Conservation (phyloP, 495 filamentous ascomycete species). For the Chaetomidium leptoderma region DNA sequence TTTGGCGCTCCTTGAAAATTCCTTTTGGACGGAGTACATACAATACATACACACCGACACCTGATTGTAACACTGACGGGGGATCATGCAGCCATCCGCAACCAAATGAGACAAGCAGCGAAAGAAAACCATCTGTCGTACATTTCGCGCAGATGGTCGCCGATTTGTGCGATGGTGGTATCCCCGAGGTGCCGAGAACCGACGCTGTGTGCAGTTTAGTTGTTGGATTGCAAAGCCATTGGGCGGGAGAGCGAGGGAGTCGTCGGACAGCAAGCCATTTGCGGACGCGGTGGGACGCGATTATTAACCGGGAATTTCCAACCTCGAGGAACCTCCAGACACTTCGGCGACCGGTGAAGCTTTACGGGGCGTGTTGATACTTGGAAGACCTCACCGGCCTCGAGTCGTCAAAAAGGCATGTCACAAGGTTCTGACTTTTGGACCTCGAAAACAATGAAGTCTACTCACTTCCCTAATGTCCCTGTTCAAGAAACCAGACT, state of each 20-base stretch:
- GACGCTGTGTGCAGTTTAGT: slow-evolving; percentile 1
- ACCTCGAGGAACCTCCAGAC: neutral
- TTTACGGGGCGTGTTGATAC: too few species aligned
- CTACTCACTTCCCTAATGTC: neutral
- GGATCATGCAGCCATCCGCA: slow-evolving; percentile 9
- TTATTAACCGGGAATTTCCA: neutral
- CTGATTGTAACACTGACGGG: neutral
- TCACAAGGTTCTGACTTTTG: too few species aligned
- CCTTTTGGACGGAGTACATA: too few species aligned
- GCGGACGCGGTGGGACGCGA: neutral
- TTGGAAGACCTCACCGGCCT: too few species aligned
- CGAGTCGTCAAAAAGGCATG: too few species aligned
- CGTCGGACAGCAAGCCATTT: neutral
- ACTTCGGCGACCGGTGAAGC: too few species aligned
- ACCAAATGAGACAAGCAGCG: neutral
- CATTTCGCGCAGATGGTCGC: slow-evolving; percentile 13
- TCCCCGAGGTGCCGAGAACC: slow-evolving; percentile 15
- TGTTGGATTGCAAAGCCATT: slow-evolving; percentile 1
- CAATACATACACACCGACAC: neutral
- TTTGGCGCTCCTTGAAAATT: slow-evolving; percentile 11
- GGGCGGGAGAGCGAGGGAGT: slow-evolving; percentile 6
- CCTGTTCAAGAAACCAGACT: neutral
- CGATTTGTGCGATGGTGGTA: slow-evolving; percentile 18
- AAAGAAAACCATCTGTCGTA: slow-evolving; percentile 5
- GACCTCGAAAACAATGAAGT: neutral